Percentiles rank a stretch among this genome's conserved stretches.
Conservation (phyloP, 2,329 filamentous ascomycete species). For the Neopestalotiopsis rosae region DNA sequence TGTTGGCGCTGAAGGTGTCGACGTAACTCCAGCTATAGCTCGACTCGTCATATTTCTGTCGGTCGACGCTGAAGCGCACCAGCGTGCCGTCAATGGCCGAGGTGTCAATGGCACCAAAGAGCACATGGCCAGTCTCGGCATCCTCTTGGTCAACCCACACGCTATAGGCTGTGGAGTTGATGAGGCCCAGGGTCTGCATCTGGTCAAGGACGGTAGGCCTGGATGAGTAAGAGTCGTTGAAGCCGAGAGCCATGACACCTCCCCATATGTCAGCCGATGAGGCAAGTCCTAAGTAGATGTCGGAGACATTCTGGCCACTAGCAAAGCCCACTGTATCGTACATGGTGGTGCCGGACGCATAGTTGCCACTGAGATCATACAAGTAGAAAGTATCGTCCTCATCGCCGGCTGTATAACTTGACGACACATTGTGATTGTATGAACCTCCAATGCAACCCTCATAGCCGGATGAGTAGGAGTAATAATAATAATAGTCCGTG, state of each 20-base stretch:
- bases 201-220: constrained; percentile 31
- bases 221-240: constrained; percentile 27
- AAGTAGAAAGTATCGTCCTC: constrained; percentile 19
- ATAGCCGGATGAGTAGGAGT: background rate
- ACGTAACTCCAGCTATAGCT: constrained; percentile 13
- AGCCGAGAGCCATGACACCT: constrained; percentile 36
- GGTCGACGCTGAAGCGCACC: constrained; percentile 24
- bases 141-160: constrained; percentile 37
- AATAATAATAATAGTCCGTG: background rate
- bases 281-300: constrained; percentile 35
- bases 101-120: constrained; percentile 38
- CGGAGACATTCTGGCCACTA: constrained; percentile 29
- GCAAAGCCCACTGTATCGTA: constrained; percentile 33
- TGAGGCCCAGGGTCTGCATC: constrained; percentile 31
- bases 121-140: constrained; percentile 32
- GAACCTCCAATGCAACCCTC: constrained; percentile 31
- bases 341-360: constrained; percentile 29
- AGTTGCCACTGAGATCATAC: constrained; percentile 21
- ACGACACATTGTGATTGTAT: constrained; percentile 29
- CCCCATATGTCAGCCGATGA: constrained; percentile 22
- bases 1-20: constrained; percentile 11
- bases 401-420: constrained; percentile 23
- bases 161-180: constrained; percentile 36
- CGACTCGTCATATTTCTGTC: background rate
- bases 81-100: constrained; percentile 32